These are phyloP conservation scores for Dendrostoma leiphaemia DNA, from an alignment of 2,329 filamentous ascomycete species.

Conservation along the genomic window DNA sequence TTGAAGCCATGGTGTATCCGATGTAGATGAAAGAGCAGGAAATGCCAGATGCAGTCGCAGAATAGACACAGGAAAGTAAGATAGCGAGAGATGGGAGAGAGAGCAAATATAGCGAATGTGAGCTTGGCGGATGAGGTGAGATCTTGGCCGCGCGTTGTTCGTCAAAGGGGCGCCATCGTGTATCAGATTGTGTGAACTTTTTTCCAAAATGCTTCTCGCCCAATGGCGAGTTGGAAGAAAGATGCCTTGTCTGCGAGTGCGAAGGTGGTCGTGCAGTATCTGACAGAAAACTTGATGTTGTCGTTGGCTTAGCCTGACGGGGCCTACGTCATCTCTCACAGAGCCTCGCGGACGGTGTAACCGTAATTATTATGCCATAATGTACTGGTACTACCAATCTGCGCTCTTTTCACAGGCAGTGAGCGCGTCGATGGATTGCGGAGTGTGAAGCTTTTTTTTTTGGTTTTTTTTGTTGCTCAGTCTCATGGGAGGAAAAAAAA, in stretches of 20 bases:
- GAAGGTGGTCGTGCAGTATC: not conserved
- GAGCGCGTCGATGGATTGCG: too few relatives aligned
- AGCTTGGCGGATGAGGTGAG: not conserved
- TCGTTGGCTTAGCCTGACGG: not conserved
- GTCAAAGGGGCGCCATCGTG: not conserved
- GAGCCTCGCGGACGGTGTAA: not conserved
- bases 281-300: not conserved
- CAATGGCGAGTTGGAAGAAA: too few relatives aligned
- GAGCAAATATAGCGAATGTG: not conserved
- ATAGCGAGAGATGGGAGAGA: too few relatives aligned
- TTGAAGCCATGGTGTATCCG: conserved; percentile 7
- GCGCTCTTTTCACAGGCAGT: too few relatives aligned
- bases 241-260: not conserved
- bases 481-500: too few relatives aligned
- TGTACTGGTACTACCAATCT: too few relatives aligned
- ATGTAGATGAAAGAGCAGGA: not conserved
- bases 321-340: conserved; percentile 12
- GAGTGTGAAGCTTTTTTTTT: too few relatives aligned
- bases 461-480: too few relatives aligned
- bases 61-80: not conserved
- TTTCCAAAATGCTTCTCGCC: too few relatives aligned
- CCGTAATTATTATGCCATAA: not conserved
- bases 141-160: not conserved
- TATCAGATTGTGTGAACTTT: too few relatives aligned
- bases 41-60: not conserved